These are phyloP conservation scores for Colletotrichum kahawae DNA, from an alignment of 2,329 filamentous ascomycete genomes.

Conservation along the genomic window DNA sequence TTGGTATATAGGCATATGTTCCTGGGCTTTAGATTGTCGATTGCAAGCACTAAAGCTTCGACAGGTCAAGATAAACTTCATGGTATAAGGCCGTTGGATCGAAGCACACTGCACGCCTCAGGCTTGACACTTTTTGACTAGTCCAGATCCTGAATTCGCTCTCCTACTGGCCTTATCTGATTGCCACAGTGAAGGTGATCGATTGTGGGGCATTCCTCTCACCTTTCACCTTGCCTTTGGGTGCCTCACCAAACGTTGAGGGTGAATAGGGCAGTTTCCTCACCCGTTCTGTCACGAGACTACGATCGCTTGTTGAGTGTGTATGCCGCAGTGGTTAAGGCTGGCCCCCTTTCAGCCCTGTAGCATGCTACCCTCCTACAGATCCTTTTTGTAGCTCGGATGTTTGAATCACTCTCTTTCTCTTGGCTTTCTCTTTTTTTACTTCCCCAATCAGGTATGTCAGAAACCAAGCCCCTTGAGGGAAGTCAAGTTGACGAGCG, in stretches of 20 bases:
- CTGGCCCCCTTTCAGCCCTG: neutral
- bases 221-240: neutral
- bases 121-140: neutral
- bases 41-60: neutral
- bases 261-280: neutral
- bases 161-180: neutral
- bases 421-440: neutral
- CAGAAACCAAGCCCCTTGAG: neutral
- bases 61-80: neutral
- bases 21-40: neutral
- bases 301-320: neutral
- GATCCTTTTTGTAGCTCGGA: neutral
- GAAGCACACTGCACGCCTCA: neutral
- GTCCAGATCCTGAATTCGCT: neutral
- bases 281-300: neutral
- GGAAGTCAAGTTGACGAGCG: neutral
- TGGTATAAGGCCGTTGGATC: neutral
- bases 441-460: neutral
- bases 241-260: neutral
- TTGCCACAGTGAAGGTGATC: neutral
- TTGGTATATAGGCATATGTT: neutral
- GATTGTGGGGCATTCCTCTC: neutral
- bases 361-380: neutral
- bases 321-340: neutral
- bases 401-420: neutral